Base-by-base conservation (phyloP, 73 alveolate genomes). In the Paramecium bursaria region DNA sequence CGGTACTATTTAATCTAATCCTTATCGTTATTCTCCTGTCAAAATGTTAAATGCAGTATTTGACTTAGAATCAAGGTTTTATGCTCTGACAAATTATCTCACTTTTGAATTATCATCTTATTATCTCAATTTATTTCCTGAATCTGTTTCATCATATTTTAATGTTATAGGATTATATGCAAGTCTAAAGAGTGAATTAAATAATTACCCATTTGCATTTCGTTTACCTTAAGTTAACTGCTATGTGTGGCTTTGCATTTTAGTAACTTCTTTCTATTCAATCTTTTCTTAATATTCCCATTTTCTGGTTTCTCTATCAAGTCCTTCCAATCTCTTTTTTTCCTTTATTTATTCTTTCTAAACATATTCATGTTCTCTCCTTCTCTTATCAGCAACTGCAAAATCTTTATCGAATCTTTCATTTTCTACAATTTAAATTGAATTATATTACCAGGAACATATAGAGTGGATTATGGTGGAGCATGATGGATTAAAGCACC, bases 121-220 rank as follows among this genome's bases (percentile, higher is more conserved):
- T 53, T 30, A 9, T 77, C 74, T 77, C 17, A 77, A 77, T 19
- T 14, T 13, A 23, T 57, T 27, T 4, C 88, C 88, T 54, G 50
- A 23, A 10, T 54, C 86, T 29, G 74, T 77, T 27, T 57, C 47
- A 52, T 77, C 88, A 77, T 77, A 77, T 50, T 77, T 73, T 55
- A 77, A 77, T 3, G 88, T 77, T 26, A 77, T 77, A n/a, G 88
- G 88, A 52, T 77, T 77, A 60, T 50, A 77, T 10, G 88, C 88
- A 13, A 44, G 48, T 7, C 82, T 50, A 31, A 46, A 15, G 13
- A 50, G 14, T n/a, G 33, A 13, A 13, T 19, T 77, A 17, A n/a
- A 27, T 48, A 11, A n/a, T 10, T n/a, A 51, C 73, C 73, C 61
- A 50, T 52, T 51, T 73, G 74, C 31, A 46, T 49, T 50, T 55